Conservation (phyloP, 108 stramenopile genomes). For the Fistulifera solaris region DNA sequence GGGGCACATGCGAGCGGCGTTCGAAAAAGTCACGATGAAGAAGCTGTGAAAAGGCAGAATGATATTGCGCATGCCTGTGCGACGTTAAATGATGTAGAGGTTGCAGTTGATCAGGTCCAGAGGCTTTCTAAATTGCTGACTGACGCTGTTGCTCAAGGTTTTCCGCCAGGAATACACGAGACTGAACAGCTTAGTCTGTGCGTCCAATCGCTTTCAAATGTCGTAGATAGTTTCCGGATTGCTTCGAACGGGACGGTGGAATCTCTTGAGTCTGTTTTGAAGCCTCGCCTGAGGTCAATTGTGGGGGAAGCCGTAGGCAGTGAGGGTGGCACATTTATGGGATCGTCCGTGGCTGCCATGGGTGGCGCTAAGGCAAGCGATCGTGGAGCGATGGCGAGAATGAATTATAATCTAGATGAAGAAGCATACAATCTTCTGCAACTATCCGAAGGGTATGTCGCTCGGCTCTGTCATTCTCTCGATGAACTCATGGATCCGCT, state of each 20-base stretch:
- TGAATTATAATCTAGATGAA: constrained; percentile 81
- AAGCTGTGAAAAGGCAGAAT: constrained; percentile 6
- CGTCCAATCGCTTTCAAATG: constrained; percentile 48
- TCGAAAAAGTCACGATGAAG: constrained; percentile 24
- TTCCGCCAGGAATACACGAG: constrained; percentile 45
- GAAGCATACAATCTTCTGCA: constrained; percentile 64
- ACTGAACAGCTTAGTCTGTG: constrained; percentile 78
- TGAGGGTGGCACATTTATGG: constrained; percentile 37
- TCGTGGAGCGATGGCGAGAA: constrained; percentile 26
- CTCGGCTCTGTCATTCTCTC: constrained; percentile 48
- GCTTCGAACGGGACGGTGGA: constrained; percentile 53
- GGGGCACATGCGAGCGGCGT: constrained; percentile 16
- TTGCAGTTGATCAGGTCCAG: constrained; percentile 56
- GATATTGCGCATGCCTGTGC: constrained; percentile 65
- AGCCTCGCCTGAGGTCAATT: constrained; percentile 64
- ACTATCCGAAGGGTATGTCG: constrained; percentile 73
- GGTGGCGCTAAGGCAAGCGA: constrained; percentile 30
- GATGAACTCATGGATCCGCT: constrained; percentile 68
- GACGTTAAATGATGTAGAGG: constrained; percentile 73
- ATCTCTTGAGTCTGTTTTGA: constrained; percentile 48
- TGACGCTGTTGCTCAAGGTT: constrained; percentile 49
- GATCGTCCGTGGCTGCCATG: constrained; percentile 38
- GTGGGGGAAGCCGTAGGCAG: constrained; percentile 74
- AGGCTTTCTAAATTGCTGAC: constrained; percentile 48
- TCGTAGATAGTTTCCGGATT: constrained; percentile 44